phyloP scores from a whole-genome alignment of 768 basidiomycete genomes.

The Calocera cornea region DNA sequence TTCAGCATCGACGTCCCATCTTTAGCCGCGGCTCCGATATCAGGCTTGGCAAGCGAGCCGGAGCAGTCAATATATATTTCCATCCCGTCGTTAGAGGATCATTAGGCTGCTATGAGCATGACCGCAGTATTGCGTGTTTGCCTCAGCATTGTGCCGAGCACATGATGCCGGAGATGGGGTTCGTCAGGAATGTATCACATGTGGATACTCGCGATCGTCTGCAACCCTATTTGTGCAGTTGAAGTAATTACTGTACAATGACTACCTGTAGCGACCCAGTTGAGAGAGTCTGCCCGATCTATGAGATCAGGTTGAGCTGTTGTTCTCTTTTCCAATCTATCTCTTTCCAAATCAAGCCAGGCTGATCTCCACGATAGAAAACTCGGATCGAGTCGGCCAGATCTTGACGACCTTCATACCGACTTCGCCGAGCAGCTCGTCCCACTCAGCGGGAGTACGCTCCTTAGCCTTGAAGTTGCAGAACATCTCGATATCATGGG shows the following conservation, averaged over 20 bases:
- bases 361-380: background rate
- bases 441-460: constrained; percentile 29
- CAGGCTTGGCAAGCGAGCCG: no score
- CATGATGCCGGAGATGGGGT: no score
- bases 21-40: no score
- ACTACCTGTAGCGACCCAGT: background rate
- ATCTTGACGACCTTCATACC: constrained; percentile 29
- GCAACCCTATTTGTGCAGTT: no score
- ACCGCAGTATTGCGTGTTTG: no score
- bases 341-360: background rate
- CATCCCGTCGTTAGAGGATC: no score
- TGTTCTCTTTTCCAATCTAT: background rate
- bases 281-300: background rate
- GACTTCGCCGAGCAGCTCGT: constrained; percentile 11
- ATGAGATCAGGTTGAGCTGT: background rate
- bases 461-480: constrained; percentile 31
- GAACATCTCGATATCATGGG: constrained; percentile 39
- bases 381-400: constrained; percentile 17
- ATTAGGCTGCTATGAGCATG: no score
- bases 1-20: no score
- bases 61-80: no score
- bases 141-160: no score
- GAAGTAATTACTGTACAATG: background rate
- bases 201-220: no score
- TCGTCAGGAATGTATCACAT: no score